A percentile compares a stretch with the other conserved stretches of the same genome.
Conservation (phyloP, 1,139 yeast genomes). For the Hyphopichia fennica region DNA sequence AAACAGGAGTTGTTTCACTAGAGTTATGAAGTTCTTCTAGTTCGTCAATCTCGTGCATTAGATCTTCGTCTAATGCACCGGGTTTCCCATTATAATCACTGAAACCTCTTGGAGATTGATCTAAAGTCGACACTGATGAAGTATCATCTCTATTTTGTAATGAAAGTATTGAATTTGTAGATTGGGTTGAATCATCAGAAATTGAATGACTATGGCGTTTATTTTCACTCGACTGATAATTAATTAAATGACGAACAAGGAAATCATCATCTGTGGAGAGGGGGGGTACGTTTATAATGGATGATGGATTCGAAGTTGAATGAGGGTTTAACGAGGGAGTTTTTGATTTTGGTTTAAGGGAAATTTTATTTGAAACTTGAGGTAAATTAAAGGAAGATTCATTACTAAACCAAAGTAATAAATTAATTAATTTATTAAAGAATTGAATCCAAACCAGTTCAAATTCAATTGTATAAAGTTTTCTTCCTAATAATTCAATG, state of each 20-base stretch:
- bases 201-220: background rate
- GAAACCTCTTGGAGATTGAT: conserved; percentile 3
- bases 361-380: background rate
- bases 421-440: conserved; percentile 15
- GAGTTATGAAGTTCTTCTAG: conserved; percentile 1
- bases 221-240: background rate
- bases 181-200: background rate
- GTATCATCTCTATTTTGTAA: background rate
- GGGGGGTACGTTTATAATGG: no score
- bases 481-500: conserved; percentile 12
- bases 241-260: background rate
- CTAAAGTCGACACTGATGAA: conserved; percentile 3
- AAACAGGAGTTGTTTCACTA: conserved; percentile 4
- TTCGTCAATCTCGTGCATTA: conserved; percentile 2
- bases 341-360: background rate
- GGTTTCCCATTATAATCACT: background rate
- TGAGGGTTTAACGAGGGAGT: background rate
- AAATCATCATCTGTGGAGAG: background rate
- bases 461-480: conserved; percentile 8
- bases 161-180: conserved; percentile 2
- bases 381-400: background rate
- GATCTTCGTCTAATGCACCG: background rate
- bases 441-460: conserved; percentile 16
- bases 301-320: background rate
- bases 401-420: conserved; percentile 9